Base-by-base conservation (phyloP, 2,329 filamentous ascomycete species). In the Leptoxyphium fumago region DNA sequence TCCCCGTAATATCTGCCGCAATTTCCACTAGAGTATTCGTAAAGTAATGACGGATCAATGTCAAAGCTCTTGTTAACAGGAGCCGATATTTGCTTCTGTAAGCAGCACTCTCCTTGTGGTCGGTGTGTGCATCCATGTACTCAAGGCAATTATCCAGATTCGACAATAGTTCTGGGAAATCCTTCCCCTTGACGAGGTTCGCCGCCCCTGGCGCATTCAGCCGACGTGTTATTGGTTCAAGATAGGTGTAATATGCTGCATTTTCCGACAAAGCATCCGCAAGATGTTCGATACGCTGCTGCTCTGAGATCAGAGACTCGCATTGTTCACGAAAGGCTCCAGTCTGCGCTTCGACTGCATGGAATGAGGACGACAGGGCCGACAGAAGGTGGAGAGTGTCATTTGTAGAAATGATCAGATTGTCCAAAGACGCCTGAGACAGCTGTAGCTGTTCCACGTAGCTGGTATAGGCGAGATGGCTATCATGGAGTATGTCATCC, bases 251-350 rank as follows among this genome's bases (percentile, higher is more conserved):
- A 64, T 94, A 95, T 58, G 88, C 80, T n/a, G 95, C 69, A 54
- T 95, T 93, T 18, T 84, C 83, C 21, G 84, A 82, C 45, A 98
- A 82, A 46, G 87, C 81, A 52, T 93, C 78, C 2, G 87, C 86
- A 38, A 98, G 73, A 51, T 73, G 75, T 48, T 84, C 79, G 36
- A 95, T 72, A 18, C 84, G 78, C 54, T 74, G 77, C 64, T 96
- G 87, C 55, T 94, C 88, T 1, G 75, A 71, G 28, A 96, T 68
- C 2, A 98, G 72, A 45, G 85, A 83, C 59, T 95, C 86, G 64
- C 91, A 98, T 63, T 94, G 87, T 40, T 82, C 78, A 60, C 88
- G 84, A 67, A 98, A 96, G 11, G 83, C 81, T n/a, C 82, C 84
- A 0, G 91, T 98, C 65, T 96, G 89, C 9, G 76, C 71, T 55